These are phyloP conservation scores for Cytospora piceae DNA, from an alignment of 2,329 filamentous ascomycete species.

Conservation along the genomic window DNA sequence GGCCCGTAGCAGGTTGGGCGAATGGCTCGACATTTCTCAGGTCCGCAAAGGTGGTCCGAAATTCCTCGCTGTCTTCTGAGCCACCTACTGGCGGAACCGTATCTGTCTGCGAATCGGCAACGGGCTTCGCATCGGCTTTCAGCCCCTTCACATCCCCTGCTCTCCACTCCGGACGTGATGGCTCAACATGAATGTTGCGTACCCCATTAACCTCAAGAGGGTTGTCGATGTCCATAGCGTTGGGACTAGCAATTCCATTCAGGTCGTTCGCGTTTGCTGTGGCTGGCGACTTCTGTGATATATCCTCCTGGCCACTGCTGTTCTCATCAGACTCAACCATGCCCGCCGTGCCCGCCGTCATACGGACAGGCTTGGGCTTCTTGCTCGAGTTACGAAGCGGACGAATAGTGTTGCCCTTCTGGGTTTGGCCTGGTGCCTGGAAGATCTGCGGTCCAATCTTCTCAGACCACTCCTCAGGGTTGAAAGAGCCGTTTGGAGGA, in stretches of 20 bases:
- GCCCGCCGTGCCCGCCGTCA: slow-evolving; percentile 49
- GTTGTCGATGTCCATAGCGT: slow-evolving; percentile 69
- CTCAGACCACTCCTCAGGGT: slow-evolving; percentile 57
- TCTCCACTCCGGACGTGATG: slow-evolving; percentile 62
- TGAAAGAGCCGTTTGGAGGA: slow-evolving; percentile 45
- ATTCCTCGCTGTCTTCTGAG: slow-evolving; percentile 61
- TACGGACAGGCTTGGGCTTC: slow-evolving; percentile 63
- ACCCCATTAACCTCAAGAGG: slow-evolving; percentile 45
- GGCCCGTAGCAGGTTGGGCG: slow-evolving; percentile 49
- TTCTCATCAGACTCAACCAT: slow-evolving; percentile 53
- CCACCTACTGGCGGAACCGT: slow-evolving; percentile 41
- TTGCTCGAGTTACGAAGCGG: slow-evolving; percentile 53
- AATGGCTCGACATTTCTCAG: slow-evolving; percentile 61
- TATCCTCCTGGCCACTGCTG: slow-evolving; percentile 44
- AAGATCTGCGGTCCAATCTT: slow-evolving; percentile 61
- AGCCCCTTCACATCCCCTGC: slow-evolving; percentile 49
- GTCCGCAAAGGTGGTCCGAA: slow-evolving; percentile 57
- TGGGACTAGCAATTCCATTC: slow-evolving; percentile 49
- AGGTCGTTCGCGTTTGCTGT: slow-evolving; percentile 16
- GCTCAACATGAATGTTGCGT: slow-evolving; percentile 62
- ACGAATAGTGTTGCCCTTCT: slow-evolving; percentile 51
- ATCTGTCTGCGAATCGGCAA: slow-evolving; percentile 10
- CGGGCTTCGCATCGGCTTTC: slow-evolving; percentile 33
- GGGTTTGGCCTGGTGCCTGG: slow-evolving; percentile 47
- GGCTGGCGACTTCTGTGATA: slow-evolving; percentile 32